Base-by-base conservation (phyloP, 2,329 filamentous ascomycete genomes). In the Metarhizium humberi region DNA sequence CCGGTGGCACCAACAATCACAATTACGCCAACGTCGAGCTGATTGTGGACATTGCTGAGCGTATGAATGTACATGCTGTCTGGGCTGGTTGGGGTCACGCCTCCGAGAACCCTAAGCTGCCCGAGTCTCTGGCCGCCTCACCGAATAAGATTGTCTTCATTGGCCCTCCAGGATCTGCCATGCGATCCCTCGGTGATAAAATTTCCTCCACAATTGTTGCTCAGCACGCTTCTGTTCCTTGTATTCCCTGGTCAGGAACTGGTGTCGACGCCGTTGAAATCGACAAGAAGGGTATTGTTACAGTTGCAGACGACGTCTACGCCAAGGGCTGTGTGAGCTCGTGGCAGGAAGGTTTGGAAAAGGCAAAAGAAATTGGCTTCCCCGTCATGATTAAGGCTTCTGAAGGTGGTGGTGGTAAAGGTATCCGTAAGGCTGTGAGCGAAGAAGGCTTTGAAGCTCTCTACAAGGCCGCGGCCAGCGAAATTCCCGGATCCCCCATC, bases 331-430 rank as follows among this genome's bases (percentile, higher is more conserved):
- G 94, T 72, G 94, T 95, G 50, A 83, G 83, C 68, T 91, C 88
- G 25, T 91, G 90, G 73, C 78, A 96, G 73, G 91, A 99, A 74
- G 94, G 92, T 74, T 81, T 99, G 52, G 76, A 82, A 67, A 91
- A 88, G 68, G 94, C 94, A 57, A 85, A 82, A 70, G 81, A 90
- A 67, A 99, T 99, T 71, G 94, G 94, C 62, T 99, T 99, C 78
- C 94, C 94, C 16, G 88, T 99, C 78, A 99, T 99, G 94, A 90
- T 99, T 72, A 99, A 99, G 80, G 94, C 94, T n/a, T 97, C 94
- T 3, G 94, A 99, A 78, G 94, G 94, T 76, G 94, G 94, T 77
- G 94, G 94, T 76, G 94, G 94, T 70, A 99, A 99, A 79, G 94
- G 94, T 81, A 99, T 99, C 69, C 90, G 95, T 70, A 96, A 97